Base-by-base conservation (phyloP, 768 basidiomycete species). In the Jaapia argillacea region DNA sequence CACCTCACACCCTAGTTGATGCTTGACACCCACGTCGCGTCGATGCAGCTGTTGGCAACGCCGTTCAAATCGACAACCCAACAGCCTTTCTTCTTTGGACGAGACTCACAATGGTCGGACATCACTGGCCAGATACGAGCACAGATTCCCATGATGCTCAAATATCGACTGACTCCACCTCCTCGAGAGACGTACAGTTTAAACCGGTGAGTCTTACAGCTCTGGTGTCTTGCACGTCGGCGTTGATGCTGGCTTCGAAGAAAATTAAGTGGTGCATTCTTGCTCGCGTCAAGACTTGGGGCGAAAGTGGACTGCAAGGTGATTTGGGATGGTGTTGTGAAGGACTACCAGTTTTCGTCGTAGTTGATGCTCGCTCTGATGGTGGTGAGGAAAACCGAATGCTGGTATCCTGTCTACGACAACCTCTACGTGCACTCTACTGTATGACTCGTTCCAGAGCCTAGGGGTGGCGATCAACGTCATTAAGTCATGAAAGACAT, bases 111-210 rank as follows among this genome's bases (percentile, higher is more conserved):
- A 18, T 88, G 85, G 84, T 65, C 75, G 35, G 69, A 71, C 21
- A 83, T 89, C 49, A 92, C 93, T 0, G 68, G 73, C 3, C 67
- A 77, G 45, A 92, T 98, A 41, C 73, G 91, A 21, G 72, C 68
- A 3, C 71, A 75, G 24, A 97, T 99, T 37, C 93, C 94, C 1
- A 67, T 85, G 42, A 98, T 99, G 91, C 70, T 99, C 45, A 69
- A 74, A 52, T 72, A 96, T 54, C 71, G 93, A 39, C 69, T 96
- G 23, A 92, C 90, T 0, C 94, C 94, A 0, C 94, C 94, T 2
- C 94, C 94, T 1, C 67, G 77, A 45, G 93, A 98, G 65, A 97
- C 94, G 1, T 97, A 97, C 60, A 90, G 87, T 59, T 64, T 97
- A 43, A 98, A 99, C 59, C 67, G 91, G 84, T 82, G 48, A 44